These are phyloP conservation scores for Erigeron canadensis DNA, from an alignment of 129 eudicot genomes.

Conservation along the genomic window DNA sequence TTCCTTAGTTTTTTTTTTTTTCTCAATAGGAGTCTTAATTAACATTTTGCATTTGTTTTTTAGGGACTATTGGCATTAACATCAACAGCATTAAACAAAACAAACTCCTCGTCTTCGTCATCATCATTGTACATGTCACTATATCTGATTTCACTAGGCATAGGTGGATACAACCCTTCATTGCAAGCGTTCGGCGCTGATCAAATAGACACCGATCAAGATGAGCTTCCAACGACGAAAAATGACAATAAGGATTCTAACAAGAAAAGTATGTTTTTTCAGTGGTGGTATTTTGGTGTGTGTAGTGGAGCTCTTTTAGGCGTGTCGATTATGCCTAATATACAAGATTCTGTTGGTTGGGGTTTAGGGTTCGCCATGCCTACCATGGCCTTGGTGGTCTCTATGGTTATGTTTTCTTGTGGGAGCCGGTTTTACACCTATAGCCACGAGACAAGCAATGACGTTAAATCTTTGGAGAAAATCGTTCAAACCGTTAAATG, in stretches of 20 bases:
- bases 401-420: constrained; percentile 56
- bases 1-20: no score
- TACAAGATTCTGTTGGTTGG: constrained; percentile 91
- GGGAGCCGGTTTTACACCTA: constrained; percentile 55
- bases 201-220: constrained; percentile 60
- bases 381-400: constrained; percentile 58
- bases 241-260: constrained; percentile 31
- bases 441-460: constrained; percentile 31
- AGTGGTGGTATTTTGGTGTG: constrained; percentile 96
- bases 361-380: constrained; percentile 96
- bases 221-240: constrained; percentile 55
- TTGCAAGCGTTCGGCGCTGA: constrained; percentile 95
- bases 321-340: constrained; percentile 73
- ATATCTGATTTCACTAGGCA: constrained; percentile 76
- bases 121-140: constrained; percentile 68
- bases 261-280: constrained; percentile 66
- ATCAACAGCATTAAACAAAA: constrained; percentile 59
- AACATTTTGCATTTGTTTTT: constrained; percentile 3
- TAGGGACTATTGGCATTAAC: constrained; percentile 90
- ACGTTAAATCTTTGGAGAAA: constrained; percentile 31
- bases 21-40: neutral
- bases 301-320: constrained; percentile 91
- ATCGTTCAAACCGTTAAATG: constrained; percentile 41
- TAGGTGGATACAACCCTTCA: constrained; percentile 92
- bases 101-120: constrained; percentile 39